A percentile compares a stretch with the other conserved stretches of the same genome.
phyloP scores from a whole-genome alignment of 1,139 yeast species.

The Yamadazyma atlantica region DNA sequence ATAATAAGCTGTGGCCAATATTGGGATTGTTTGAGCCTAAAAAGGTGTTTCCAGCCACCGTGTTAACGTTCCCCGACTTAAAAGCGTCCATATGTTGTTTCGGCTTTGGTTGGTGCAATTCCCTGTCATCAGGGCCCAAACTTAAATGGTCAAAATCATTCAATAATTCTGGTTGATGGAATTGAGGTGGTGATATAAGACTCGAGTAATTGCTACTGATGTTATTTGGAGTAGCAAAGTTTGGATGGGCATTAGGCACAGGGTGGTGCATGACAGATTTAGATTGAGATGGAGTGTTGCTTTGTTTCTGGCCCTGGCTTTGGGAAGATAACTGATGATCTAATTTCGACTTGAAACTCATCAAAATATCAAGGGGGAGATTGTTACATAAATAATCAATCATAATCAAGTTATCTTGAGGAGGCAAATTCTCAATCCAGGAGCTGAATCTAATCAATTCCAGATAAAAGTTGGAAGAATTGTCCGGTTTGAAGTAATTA shows the following conservation, averaged over 20 bases:
- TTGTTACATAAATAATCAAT: conserved; percentile 56
- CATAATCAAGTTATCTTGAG: conserved; percentile 57
- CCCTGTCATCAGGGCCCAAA: conserved; percentile 17
- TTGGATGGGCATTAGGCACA: not conserved
- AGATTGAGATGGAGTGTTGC: not conserved
- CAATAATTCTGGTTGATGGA: conserved; percentile 20
- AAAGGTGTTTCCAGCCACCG: not conserved
- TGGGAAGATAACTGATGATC: conserved; percentile 30
- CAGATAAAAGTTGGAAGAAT: conserved; percentile 28
- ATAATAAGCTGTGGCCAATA: conserved; percentile 8
- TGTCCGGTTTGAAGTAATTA: conserved; percentile 20
- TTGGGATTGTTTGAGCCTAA: not conserved
- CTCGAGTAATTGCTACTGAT: not conserved
- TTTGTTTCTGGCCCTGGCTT: not conserved
- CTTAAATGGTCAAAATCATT: conserved; percentile 32
- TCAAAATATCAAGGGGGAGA: conserved; percentile 49
- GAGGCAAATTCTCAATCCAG: conserved; percentile 60
- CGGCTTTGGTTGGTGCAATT: conserved; percentile 42
- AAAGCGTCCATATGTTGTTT: conserved; percentile 23
- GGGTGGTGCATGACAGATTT: not conserved
- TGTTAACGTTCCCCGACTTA: conserved; percentile 1
- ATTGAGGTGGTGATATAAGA: conserved; percentile 9
- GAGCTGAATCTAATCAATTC: conserved; percentile 52
- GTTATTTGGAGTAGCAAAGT: not conserved
- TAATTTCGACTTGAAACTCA: conserved; percentile 43